Conservation (phyloP, 257 asterid species). For the Leonotis leonurus region DNA sequence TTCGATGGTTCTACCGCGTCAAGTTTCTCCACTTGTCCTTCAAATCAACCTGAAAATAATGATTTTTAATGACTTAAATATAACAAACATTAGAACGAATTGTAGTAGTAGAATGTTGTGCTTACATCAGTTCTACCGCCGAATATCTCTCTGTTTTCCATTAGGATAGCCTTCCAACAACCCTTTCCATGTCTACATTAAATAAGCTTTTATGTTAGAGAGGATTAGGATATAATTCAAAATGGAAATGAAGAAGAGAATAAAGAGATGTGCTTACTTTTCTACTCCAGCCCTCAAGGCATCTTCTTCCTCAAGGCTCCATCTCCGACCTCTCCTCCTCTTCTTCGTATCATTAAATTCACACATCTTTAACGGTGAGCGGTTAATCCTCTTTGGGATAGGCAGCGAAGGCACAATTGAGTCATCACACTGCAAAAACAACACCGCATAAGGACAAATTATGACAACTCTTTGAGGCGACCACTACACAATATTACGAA, state of each 20-base stretch:
- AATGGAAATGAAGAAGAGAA: neutral
- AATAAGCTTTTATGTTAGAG: neutral
- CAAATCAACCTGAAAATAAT: slow-evolving; percentile 57
- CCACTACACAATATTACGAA: too few relatives aligned
- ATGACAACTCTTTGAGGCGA: too few relatives aligned
- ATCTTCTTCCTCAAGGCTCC: slow-evolving; percentile 82
- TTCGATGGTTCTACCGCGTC: slow-evolving; percentile 35
- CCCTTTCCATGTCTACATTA: slow-evolving; percentile 70
- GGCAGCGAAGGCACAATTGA: slow-evolving; percentile 54
- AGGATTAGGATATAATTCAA: neutral
- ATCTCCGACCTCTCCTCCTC: slow-evolving; percentile 46
- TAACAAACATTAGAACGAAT: slow-evolving; percentile 8
- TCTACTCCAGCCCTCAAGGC: slow-evolving; percentile 61
- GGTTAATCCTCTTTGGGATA: slow-evolving; percentile 21
- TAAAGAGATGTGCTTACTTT: slow-evolving; percentile 31
- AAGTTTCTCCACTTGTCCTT: slow-evolving; percentile 98
- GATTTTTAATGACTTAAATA: neutral
- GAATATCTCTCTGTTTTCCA: slow-evolving; percentile 33
- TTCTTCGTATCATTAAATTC: slow-evolving; percentile 17
- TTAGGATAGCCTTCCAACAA: slow-evolving; percentile 59
- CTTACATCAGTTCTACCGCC: slow-evolving; percentile 73
- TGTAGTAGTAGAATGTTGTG: neutral
- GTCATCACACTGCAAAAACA: slow-evolving; percentile 70
- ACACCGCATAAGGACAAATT: neutral
- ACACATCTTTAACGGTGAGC: slow-evolving; percentile 40